Evolutionary conservation across 1,139 yeast genomes (phyloP), one percentile per base, ranked within the genome.

Genomic region (Candida glucosophila): DNA sequence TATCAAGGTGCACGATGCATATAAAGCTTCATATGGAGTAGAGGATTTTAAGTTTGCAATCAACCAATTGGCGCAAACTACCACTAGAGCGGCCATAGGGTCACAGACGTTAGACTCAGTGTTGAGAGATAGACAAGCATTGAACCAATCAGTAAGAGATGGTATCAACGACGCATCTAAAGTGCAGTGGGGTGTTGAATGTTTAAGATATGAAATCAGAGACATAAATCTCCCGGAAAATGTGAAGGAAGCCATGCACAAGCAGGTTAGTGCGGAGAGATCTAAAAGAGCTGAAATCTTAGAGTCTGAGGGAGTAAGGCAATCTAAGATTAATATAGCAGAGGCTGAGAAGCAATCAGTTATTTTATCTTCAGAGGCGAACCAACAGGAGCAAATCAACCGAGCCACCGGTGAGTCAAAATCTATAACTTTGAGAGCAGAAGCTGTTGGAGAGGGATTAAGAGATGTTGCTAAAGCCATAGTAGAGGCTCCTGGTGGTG

Each of bases 81-180:
- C 94, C 20, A 83, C 83, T 94, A 66, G 94, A 43, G 74, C 85
- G 1, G 94, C 83, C 52, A 83, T 83, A 43, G 94, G 94, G 27
- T 80, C 81, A 35, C 58, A 82, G 59, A 67, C 86, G 3, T 66
- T 83, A 40, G 94, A 83, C 44, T 72, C 77, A 28, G 92, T 81
- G 12, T 64, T 83, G 39, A 68, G 73, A 37, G 94, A 82, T 49
- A 67, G 93, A 43, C 88, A 79, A 45, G 47, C 66, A 17, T 65
- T 83, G 40, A 83, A 83, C 52, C 55, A 55, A 35, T 79, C 80
- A 53, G 82, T 83, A 49, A 81, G 86, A 30, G 45, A 59, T n/a
- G 83, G 79, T 6, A 75, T 83, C 43, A 83, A 83, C 47, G 92
- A 80, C 40, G 94, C 94, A 4, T 83, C 94, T 8, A 62, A 60